These are phyloP conservation scores for Dissophora globulifera DNA, from an alignment of 192 early-diverging fungal species.

Conservation along the genomic window DNA sequence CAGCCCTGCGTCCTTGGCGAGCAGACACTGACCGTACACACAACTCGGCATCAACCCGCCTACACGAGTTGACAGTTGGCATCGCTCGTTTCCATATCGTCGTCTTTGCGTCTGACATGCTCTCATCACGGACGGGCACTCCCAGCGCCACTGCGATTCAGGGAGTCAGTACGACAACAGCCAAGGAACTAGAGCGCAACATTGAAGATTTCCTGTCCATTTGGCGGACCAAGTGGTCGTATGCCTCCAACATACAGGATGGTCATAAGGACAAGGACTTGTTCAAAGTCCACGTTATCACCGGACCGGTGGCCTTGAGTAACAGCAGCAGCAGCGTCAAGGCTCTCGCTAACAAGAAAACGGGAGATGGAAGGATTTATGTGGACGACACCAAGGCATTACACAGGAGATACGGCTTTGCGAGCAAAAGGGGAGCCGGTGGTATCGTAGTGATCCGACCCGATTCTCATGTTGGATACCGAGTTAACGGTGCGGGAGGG, in stretches of 20 bases:
- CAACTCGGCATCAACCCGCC: no score
- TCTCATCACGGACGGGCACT: not conserved
- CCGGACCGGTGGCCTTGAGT: not conserved
- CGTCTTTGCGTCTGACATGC: slow-evolving; percentile 10
- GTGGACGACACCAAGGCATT: slow-evolving; percentile 1
- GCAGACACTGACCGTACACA: no score
- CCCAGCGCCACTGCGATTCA: not conserved
- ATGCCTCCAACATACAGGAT: slow-evolving; percentile 7
- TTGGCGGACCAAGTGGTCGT: slow-evolving; percentile 25
- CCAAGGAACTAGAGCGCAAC: slow-evolving; percentile 17
- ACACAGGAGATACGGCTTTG: slow-evolving; percentile 26
- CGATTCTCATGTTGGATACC: slow-evolving; percentile 31
- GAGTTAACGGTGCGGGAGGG: slow-evolving; percentile 12
- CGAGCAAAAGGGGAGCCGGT: not conserved
- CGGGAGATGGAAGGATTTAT: slow-evolving; percentile 12
- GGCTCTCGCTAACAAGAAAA: not conserved
- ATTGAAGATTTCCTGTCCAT: not conserved
- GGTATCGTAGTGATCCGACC: slow-evolving; percentile 28
- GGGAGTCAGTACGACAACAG: not conserved
- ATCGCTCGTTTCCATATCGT: no score
- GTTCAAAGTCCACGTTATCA: slow-evolving; percentile 24
- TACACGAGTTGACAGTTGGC: no score
- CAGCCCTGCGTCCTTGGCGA: no score
- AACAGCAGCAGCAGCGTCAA: not conserved
- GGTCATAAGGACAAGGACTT: slow-evolving; percentile 21